Evolutionary conservation across 1,284 basidiomycete genomes (phyloP), one percentile per base, ranked within the genome.

Genomic region (Cryptococcus floricola): DNA sequence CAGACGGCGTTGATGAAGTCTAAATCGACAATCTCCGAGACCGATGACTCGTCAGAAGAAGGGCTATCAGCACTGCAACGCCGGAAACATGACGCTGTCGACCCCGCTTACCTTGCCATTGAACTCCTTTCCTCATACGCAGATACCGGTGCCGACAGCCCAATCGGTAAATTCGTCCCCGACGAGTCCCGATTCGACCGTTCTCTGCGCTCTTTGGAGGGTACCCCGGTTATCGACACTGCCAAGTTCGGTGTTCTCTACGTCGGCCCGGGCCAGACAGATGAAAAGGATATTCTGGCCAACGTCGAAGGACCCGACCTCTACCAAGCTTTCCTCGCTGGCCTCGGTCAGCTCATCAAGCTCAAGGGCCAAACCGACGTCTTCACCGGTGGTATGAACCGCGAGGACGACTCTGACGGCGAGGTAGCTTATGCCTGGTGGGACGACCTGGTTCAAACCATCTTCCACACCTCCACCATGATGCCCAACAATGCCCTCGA

Each of bases 161-260:
- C 58, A 54, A 71, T 60, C 60, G 52, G 75, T 18, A 66, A 80
- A 1, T 67, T 79, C 19, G 75, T 84, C 5, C 80, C 81, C 5
- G 71, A 78, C 34, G 79, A 80, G 50, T 75, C 79, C 5, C 70
- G 74, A 12, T 83, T 88, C 48, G 79, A 82, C 2, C 84, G 91
- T 39, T 77, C 84, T 3, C 81, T 94, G 63, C 81, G 84, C 14
- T 83, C 82, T 4, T 81, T 99, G 37, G 93, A 98, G 68, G 81
- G 84, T 44, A 88, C 89, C 52, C 93, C 94, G 0, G 93, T 98
- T 60, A 96, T 98, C 61, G 96, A 99, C 75, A 95, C 92, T 1
- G 91, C 97, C 78, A 95, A 96, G 77, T 89, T 98, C 42, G 96
- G 93, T 3, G 89, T 98, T 41, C 81, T 99, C 76, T 99, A 98